Percentiles rank a stretch among this genome's conserved stretches.
These are phyloP conservation scores for Alternaria sp. DNA, from an alignment of 2,329 filamentous ascomycete species.

Conservation along the genomic window DNA sequence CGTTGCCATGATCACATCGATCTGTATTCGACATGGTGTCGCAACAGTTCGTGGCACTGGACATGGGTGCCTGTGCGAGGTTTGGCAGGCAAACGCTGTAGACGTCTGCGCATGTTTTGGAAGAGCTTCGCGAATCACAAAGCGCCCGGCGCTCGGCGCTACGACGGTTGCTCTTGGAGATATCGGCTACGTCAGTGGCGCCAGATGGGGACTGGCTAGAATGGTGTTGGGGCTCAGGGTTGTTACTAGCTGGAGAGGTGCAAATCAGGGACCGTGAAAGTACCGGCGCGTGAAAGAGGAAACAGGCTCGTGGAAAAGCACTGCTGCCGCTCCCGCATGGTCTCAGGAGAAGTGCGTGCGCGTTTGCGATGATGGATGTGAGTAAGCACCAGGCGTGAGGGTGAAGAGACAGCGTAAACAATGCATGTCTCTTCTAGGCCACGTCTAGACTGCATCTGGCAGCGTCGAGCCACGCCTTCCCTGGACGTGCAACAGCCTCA, in stretches of 20 bases:
- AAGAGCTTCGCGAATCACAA: background rate
- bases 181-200: background rate
- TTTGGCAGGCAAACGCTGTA: background rate
- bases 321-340: background rate
- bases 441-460: background rate
- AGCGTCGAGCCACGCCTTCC: background rate
- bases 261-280: slow-evolving; percentile 1
- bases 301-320: background rate
- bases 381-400: background rate
- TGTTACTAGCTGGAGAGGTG: background rate
- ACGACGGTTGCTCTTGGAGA: background rate
- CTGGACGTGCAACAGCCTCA: background rate
- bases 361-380: background rate
- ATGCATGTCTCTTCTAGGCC: background rate
- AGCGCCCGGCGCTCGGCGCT: background rate
- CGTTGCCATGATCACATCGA: background rate
- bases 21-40: background rate
- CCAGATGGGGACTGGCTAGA: background rate
- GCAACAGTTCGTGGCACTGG: background rate
- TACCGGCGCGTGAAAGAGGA: background rate
- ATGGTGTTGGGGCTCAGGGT: background rate
- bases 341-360: background rate
- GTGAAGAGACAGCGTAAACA: background rate
- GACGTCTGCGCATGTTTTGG: background rate
- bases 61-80: background rate